A percentile compares a stretch with the other conserved stretches of the same genome.
These are phyloP conservation scores for Penicillium tannophilum DNA, from an alignment of 495 filamentous ascomycete genomes.

Conservation along the genomic window DNA sequence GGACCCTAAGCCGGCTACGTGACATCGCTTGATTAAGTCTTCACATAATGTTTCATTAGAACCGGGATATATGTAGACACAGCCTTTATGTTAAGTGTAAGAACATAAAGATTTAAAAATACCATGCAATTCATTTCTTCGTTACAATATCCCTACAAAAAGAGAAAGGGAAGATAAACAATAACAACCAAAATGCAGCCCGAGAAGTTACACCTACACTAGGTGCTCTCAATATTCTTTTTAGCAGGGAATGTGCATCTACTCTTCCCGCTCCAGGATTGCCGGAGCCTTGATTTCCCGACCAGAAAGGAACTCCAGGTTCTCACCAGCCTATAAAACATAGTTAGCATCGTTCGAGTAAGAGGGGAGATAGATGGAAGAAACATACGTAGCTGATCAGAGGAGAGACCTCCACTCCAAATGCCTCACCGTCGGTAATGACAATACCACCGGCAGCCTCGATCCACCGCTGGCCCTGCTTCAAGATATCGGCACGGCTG, in stretches of 20 bases:
- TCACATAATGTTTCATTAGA: no score
- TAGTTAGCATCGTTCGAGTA: constrained; percentile 30
- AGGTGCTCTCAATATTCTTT: constrained; percentile 7
- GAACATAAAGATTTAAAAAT: no score
- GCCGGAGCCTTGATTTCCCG: constrained; percentile 76
- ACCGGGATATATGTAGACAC: no score
- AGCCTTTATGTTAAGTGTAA: no score
- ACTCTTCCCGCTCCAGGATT: constrained; percentile 72
- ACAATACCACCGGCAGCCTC: constrained; percentile 76
- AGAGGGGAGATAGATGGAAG: constrained; percentile 10
- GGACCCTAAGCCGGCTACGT: no score
- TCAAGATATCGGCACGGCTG: constrained; percentile 83
- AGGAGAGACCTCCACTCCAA: constrained; percentile 88
- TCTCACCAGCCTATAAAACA: constrained; percentile 76
- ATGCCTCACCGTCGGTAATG: constrained; percentile 64
- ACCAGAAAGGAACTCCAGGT: constrained; percentile 74
- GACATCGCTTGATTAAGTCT: no score
- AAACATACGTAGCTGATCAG: constrained; percentile 91
- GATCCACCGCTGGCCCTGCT: constrained; percentile 83
- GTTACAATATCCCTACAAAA: constrained; percentile 13
- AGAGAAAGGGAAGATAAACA: background rate
- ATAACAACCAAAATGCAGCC: background rate
- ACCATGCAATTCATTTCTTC: constrained; percentile 30
- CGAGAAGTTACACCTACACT: background rate
- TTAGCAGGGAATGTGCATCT: constrained; percentile 14